Conservation (phyloP, 2,329 filamentous ascomycete genomes). For the Trichoderma afroharzianum region DNA sequence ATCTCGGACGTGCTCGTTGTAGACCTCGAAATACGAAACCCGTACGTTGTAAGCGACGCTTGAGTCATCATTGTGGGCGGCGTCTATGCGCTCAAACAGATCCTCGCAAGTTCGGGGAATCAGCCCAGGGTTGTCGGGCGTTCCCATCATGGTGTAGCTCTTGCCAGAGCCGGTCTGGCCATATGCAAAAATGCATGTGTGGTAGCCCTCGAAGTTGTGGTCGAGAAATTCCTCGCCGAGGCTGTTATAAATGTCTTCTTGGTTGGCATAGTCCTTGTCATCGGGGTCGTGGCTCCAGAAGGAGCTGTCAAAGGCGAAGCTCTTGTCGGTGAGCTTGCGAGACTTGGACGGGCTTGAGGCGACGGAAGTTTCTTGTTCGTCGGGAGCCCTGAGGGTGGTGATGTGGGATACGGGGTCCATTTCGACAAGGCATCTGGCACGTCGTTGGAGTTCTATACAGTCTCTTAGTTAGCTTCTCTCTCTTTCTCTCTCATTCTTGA, state of each 20-base stretch:
- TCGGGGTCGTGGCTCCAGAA: slow-evolving; percentile 89
- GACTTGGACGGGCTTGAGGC: slow-evolving; percentile 51
- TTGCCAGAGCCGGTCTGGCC: slow-evolving; percentile 97
- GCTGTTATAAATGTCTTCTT: slow-evolving; percentile 90
- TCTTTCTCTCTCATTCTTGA: not conserved
- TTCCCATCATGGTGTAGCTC: slow-evolving; percentile 98
- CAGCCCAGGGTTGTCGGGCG: slow-evolving; percentile 76
- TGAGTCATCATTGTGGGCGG: slow-evolving; percentile 69
- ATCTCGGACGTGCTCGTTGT: slow-evolving; percentile 98
- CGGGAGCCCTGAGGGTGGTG: slow-evolving; percentile 74
- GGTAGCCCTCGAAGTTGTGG: slow-evolving; percentile 98
- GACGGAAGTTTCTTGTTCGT: slow-evolving; percentile 39
- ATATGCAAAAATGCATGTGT: slow-evolving; percentile 98
- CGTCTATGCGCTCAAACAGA: slow-evolving; percentile 88
- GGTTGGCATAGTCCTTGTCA: slow-evolving; percentile 83
- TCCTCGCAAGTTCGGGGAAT: slow-evolving; percentile 96
- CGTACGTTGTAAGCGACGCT: slow-evolving; percentile 96
- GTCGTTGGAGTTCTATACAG: slow-evolving; percentile 69
- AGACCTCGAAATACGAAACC: slow-evolving; percentile 98
- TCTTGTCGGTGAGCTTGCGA: slow-evolving; percentile 81
- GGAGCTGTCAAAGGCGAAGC: slow-evolving; percentile 94
- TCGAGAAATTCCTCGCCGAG: slow-evolving; percentile 96
- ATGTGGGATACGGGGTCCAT: slow-evolving; percentile 88
- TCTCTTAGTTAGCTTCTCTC: not conserved
- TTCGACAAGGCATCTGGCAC: slow-evolving; percentile 78